These are phyloP conservation scores for Amaranthus cruentus DNA, from an alignment of 148 eudicot genomes.

Conservation along the genomic window DNA sequence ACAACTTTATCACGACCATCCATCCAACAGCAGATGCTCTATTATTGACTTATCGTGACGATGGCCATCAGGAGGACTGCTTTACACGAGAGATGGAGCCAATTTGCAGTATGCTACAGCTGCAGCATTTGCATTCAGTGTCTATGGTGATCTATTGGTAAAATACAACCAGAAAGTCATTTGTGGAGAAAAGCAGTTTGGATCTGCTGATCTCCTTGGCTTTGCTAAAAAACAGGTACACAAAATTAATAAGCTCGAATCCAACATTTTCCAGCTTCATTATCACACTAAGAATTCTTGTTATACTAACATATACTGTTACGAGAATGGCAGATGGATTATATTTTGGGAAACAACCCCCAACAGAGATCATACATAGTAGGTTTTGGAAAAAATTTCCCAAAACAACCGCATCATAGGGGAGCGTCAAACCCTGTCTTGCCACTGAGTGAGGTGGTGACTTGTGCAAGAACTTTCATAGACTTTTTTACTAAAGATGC, in stretches of 20 bases:
- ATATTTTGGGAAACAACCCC: conserved; percentile 72
- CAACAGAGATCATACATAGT: conserved; percentile 79
- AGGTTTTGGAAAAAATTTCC: conserved; percentile 73
- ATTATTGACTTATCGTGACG: background rate
- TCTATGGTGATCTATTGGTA: conserved; percentile 63
- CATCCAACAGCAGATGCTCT: background rate
- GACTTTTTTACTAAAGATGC: conserved; percentile 42
- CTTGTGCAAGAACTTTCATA: conserved; percentile 50
- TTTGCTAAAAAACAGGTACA: conserved; percentile 77
- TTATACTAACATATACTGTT: background rate
- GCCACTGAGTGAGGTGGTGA: conserved; percentile 26
- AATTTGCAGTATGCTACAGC: conserved; percentile 74
- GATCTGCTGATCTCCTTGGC: conserved; percentile 36
- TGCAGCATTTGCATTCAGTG: conserved; percentile 54
- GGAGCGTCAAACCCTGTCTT: conserved; percentile 68
- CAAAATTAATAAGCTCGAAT: background rate
- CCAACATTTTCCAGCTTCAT: background rate
- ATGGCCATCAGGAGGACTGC: conserved; percentile 52
- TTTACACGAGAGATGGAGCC: conserved; percentile 87
- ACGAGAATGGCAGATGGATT: conserved; percentile 55
- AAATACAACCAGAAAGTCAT: conserved; percentile 43
- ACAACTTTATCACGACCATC: background rate
- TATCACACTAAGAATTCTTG: background rate
- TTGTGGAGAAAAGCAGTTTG: conserved; percentile 52
- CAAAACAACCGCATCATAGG: conserved; percentile 82